Conservation (phyloP, 768 basidiomycete genomes). For the Rhizopogon salebrosus region DNA sequence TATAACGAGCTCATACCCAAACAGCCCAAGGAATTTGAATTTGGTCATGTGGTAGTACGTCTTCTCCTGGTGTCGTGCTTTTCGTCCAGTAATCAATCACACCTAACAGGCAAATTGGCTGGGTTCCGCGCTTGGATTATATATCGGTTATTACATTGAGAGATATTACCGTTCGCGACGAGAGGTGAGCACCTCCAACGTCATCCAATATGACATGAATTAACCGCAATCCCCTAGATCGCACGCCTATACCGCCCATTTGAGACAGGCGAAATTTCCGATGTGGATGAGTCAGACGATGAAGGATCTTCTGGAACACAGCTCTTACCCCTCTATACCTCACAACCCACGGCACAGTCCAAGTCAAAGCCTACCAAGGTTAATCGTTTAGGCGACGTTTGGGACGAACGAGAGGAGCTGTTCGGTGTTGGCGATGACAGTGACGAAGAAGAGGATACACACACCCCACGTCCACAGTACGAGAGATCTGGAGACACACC, state of each 20-base stretch:
- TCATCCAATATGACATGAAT: neutral
- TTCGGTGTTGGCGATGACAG: conserved; percentile 66
- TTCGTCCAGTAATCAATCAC: conserved; percentile 5
- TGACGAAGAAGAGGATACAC: conserved; percentile 42
- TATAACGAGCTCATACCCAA: conserved; percentile 2
- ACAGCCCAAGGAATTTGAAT: conserved; percentile 68
- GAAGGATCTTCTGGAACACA: conserved; percentile 43
- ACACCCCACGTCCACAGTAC: conserved; percentile 6
- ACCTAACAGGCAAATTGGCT: conserved; percentile 65
- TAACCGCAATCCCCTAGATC: conserved; percentile 42
- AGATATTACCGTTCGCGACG: conserved; percentile 71
- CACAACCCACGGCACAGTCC: conserved; percentile 13
- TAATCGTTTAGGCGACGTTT: conserved; percentile 52
- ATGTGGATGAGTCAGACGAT: conserved; percentile 46
- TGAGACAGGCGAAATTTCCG: conserved; percentile 43
- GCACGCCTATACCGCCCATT: conserved; percentile 74
- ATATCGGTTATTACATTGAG: conserved; percentile 63
- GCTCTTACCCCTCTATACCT: conserved; percentile 49
- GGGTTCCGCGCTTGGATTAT: conserved; percentile 68
- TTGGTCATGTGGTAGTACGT: conserved; percentile 67
- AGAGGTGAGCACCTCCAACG: conserved; percentile 44
- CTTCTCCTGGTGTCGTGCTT: conserved; percentile 5
- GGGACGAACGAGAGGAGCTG: conserved; percentile 76
- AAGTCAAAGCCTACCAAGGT: conserved; percentile 26
- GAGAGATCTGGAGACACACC: conserved; percentile 3